phyloP scores from a whole-genome alignment of 2,329 filamentous ascomycete species.

The Ceratocystis cubensis region DNA sequence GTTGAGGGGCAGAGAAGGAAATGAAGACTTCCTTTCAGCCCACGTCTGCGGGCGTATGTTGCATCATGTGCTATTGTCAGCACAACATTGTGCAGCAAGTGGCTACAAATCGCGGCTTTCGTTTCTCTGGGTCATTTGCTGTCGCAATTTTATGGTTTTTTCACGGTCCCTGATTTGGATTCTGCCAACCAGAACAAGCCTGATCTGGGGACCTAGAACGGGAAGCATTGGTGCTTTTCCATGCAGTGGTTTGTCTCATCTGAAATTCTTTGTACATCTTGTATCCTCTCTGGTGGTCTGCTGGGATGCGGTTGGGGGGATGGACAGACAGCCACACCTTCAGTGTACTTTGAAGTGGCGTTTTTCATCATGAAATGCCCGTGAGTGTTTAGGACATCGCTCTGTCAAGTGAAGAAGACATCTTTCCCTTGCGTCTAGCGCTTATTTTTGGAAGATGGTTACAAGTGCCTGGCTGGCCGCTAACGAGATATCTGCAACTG shows the following conservation, averaged over 20 bases:
- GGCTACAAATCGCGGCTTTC: slow-evolving; percentile 48
- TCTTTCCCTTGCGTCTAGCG: slow-evolving; percentile 34
- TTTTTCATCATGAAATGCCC: slow-evolving; percentile 29
- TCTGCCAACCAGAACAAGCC: slow-evolving; percentile 47
- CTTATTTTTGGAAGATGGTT: slow-evolving; percentile 39
- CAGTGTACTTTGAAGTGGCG: slow-evolving; percentile 27
- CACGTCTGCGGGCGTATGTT: slow-evolving; percentile 47
- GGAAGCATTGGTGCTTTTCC: slow-evolving; percentile 49
- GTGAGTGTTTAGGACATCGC: slow-evolving; percentile 38
- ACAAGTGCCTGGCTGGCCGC: slow-evolving; percentile 37
- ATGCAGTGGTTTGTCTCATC: slow-evolving; percentile 41
- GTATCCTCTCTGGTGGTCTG: slow-evolving; percentile 47
- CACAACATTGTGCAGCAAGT: slow-evolving; percentile 47
- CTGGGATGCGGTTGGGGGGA: slow-evolving; percentile 45
- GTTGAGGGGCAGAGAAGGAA: slow-evolving; percentile 5
- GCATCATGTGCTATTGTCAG: slow-evolving; percentile 49
- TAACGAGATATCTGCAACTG: too few species aligned
- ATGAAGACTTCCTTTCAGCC: slow-evolving; percentile 37
- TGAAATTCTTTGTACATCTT: slow-evolving; percentile 44
- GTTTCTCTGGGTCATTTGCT: slow-evolving; percentile 45
- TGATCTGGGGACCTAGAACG: slow-evolving; percentile 50
- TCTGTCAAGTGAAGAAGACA: slow-evolving; percentile 27
- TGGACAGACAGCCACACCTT: slow-evolving; percentile 48
- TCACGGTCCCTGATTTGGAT: slow-evolving; percentile 43
- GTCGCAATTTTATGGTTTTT: slow-evolving; percentile 43